These are phyloP conservation scores for Neonectria neomacrospora DNA, from an alignment of 2,329 filamentous ascomycete genomes.

Conservation along the genomic window DNA sequence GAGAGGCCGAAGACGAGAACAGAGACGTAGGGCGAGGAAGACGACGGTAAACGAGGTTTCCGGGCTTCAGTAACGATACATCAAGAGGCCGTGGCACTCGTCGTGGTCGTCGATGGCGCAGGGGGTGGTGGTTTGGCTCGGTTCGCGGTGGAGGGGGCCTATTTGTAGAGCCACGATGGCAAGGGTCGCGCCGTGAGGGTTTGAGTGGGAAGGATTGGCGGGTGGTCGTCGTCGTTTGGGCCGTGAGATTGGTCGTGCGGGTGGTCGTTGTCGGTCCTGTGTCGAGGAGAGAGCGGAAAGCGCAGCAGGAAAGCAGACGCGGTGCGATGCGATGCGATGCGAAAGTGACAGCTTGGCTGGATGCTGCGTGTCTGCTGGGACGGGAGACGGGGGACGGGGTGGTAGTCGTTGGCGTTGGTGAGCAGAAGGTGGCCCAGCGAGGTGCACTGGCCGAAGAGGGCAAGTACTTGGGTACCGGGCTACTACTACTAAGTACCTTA, in stretches of 20 bases:
- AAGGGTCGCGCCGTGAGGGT: slow-evolving; percentile 31
- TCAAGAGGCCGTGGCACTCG: slow-evolving; percentile 30
- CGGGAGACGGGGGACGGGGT: slow-evolving; percentile 36
- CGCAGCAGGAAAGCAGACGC: slow-evolving; percentile 24
- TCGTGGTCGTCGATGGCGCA: slow-evolving; percentile 14
- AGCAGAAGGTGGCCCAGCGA: slow-evolving; percentile 1
- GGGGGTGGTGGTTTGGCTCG: slow-evolving; percentile 8
- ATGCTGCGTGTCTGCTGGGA: slow-evolving; percentile 29
- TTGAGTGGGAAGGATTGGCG: slow-evolving; percentile 28
- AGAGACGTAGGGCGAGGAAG: neutral
- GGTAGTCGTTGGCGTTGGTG: slow-evolving; percentile 26
- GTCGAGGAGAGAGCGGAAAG: slow-evolving; percentile 12
- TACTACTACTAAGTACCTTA: no score
- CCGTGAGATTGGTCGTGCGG: slow-evolving; percentile 25
- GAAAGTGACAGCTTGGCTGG: slow-evolving; percentile 45
- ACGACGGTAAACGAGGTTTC: neutral
- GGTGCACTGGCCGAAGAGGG: neutral
- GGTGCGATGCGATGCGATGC: slow-evolving; percentile 36
- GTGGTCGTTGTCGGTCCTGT: slow-evolving; percentile 23
- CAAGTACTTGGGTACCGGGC: slow-evolving; percentile 4
- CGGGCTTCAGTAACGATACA: slow-evolving; percentile 38
- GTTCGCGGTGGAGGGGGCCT: slow-evolving; percentile 10
- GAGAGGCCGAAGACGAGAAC: slow-evolving; percentile 23
- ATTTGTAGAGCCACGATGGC: slow-evolving; percentile 6
- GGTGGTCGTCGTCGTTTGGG: slow-evolving; percentile 21